phyloP scores from a whole-genome alignment of 345 rosid genomes.

The Citropsis articulata region DNA sequence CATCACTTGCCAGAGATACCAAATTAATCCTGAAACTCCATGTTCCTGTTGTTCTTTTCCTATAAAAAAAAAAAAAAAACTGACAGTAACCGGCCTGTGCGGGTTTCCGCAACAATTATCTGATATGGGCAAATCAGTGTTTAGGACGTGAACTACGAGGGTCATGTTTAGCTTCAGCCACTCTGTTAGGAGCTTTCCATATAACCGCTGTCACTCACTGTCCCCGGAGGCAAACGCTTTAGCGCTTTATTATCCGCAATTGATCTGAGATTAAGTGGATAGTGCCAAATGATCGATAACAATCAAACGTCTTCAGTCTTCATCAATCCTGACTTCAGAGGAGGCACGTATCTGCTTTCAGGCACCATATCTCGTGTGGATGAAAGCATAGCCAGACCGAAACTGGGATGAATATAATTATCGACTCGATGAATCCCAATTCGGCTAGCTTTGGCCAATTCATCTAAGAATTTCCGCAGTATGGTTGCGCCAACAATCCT shows the following conservation, averaged over 20 bases:
- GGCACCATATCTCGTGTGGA: neutral
- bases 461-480: neutral
- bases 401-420: neutral
- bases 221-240: neutral
- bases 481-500: slow-evolving; percentile 15
- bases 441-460: slow-evolving; percentile 14
- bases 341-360: neutral
- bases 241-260: neutral
- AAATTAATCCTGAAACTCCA: neutral
- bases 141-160: neutral
- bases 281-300: neutral
- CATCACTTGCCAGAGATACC: neutral
- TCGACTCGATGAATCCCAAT: neutral
- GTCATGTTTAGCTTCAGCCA: neutral
- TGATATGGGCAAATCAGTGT: slow-evolving; percentile 8
- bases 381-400: neutral
- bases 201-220: neutral
- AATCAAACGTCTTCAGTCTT: neutral
- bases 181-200: slow-evolving; percentile 14
- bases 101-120: slow-evolving; percentile 12
- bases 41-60: neutral
- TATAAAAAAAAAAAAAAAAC: neutral
- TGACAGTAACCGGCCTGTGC: neutral
- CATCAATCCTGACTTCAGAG: neutral
- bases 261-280: neutral